phyloP scores from a whole-genome alignment of 1,284 basidiomycete genomes.

The Cryptococcus hybrid region DNA sequence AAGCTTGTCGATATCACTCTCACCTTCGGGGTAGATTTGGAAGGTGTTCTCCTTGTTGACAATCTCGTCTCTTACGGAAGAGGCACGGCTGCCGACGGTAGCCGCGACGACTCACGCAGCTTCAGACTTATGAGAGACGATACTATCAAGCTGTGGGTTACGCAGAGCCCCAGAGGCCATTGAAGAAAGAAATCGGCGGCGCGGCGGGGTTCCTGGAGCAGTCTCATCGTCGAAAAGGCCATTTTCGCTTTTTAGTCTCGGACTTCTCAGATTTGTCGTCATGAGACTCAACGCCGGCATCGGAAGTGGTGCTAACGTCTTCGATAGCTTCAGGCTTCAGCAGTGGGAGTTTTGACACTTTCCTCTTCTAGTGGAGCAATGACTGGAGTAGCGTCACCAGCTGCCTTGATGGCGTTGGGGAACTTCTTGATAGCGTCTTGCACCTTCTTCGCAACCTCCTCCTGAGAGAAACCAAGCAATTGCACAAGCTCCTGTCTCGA shows the following conservation, averaged over 20 bases:
- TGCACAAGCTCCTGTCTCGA: conserved; percentile 87
- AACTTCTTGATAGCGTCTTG: conserved; percentile 76
- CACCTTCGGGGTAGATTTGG: conserved; percentile 85
- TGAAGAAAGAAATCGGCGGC: conserved; percentile 75
- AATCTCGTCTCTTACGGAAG: conserved; percentile 73
- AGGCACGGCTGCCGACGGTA: conserved; percentile 66
- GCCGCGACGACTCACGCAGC: conserved; percentile 81
- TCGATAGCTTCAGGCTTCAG: conserved; percentile 6
- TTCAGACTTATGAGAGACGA: conserved; percentile 76
- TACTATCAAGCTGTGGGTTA: conserved; percentile 59
- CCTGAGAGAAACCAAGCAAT: conserved; percentile 89
- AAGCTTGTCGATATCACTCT: conserved; percentile 82
- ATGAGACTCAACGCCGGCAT: conserved; percentile 54
- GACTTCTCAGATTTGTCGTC: conserved; percentile 63
- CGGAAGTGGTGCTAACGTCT: conserved; percentile 6
- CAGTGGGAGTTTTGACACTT: conserved; percentile 11
- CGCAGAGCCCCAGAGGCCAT: conserved; percentile 58
- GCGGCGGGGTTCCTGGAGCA: conserved; percentile 47
- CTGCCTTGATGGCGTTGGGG: conserved; percentile 33
- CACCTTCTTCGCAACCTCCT: conserved; percentile 75
- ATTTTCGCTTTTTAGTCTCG: conserved; percentile 55
- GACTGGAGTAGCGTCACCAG: conserved; percentile 1
- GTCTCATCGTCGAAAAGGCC: conserved; percentile 67
- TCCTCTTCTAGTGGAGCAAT: conserved; percentile 6
- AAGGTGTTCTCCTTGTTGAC: conserved; percentile 67